Base-by-base conservation (phyloP, 345 rosid genomes). In the Syzygium oleosum region DNA sequence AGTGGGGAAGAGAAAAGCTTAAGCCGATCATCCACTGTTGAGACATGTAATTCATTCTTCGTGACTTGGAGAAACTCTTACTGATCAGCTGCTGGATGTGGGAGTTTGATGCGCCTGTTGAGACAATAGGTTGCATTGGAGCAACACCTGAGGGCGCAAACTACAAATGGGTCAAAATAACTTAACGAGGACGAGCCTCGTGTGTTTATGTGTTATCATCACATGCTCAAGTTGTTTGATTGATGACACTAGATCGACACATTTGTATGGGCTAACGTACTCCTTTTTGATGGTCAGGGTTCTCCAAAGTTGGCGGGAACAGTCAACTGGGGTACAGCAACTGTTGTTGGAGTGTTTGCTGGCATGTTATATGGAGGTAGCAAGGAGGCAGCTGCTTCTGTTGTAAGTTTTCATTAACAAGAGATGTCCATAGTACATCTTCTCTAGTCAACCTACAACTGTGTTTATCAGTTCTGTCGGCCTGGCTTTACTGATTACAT, bases 361-460 rank as follows among this genome's bases (percentile, higher is more conserved):
- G 99, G 99, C 89, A 89, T 96, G 96, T 54, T 98, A 17, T 96
- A 95, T 90, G 99, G 98, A 85, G 99, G 99, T 29, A 94, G 98
- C 95, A 95, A 95, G 92, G 99, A 98, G 89, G 99, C 98, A 85
- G 87, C 97, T 89, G 99, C 98, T 87, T 95, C 99, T 54, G 96
- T 93, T 90, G 98, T 98, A 93, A 90, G 98, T 89, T 58, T 83
- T 15, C 86, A 58, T 49, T 52, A 29, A 25, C 43, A 25, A 58
- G 73, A 61, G 14, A 86, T 65, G 58, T 17, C 54, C 68, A 25
- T 22, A 4, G 51, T 15, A 41, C 49, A 43, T 6, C 80, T 68
- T 68, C 80, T 68, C 14, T 5, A 34, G 80, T 55, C n/a, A 58
- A 56, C 43, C 11, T 23, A 34, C 49, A n/a, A 54, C 6, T 68